phyloP scores from a whole-genome alignment of 73 alveolate species.

The Symbiodinium pilosum region DNA sequence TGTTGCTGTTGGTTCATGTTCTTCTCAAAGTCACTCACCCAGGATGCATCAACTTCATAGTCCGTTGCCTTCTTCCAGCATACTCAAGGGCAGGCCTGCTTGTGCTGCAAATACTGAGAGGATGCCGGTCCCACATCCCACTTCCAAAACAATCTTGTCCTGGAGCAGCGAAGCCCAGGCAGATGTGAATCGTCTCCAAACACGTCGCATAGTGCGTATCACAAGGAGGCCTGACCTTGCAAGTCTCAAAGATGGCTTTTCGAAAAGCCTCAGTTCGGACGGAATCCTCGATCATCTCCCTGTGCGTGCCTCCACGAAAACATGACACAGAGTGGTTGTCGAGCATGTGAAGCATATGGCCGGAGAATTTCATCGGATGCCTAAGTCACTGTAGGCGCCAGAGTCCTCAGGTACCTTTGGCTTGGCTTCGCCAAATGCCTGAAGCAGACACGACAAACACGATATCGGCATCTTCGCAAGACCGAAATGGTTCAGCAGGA shows the following conservation, averaged over 20 bases:
- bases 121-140: slow-evolving; percentile 33
- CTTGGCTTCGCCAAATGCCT: not conserved
- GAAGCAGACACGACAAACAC: too few relatives aligned
- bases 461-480: too few relatives aligned
- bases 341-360: too few relatives aligned
- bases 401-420: not conserved
- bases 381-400: slow-evolving; percentile 19
- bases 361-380: not conserved
- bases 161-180: not conserved
- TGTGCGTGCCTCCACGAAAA: slow-evolving; percentile 9
- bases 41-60: too few relatives aligned
- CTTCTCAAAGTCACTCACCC: too few relatives aligned
- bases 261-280: slow-evolving; percentile 49
- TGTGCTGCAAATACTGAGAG: slow-evolving; percentile 33
- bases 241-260: slow-evolving; percentile 30
- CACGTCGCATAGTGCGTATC: too few relatives aligned
- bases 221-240: not conserved
- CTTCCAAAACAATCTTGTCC: slow-evolving; percentile 31
- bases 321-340: too few relatives aligned
- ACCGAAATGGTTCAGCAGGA: too few relatives aligned
- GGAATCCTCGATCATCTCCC: slow-evolving; percentile 37
- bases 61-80: too few relatives aligned
- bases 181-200: not conserved
- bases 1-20: too few relatives aligned
- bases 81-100: slow-evolving; percentile 2